These are phyloP conservation scores for Penicillium oxalicum DNA, from an alignment of 2,329 filamentous ascomycete species.

Conservation along the genomic window DNA sequence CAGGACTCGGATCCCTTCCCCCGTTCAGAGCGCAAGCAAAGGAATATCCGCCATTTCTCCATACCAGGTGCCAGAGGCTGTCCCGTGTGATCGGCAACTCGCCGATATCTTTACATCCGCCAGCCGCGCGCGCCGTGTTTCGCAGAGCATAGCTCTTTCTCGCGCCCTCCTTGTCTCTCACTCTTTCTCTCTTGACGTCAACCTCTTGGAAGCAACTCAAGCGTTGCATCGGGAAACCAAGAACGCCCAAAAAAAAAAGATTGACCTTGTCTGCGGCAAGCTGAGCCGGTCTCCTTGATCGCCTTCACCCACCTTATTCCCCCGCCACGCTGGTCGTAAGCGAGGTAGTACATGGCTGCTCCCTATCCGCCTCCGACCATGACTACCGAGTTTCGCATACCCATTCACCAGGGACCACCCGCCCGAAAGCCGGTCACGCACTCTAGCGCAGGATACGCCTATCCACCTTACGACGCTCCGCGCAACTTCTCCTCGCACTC, in stretches of 20 bases:
- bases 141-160: background rate
- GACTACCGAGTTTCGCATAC: conserved; percentile 33
- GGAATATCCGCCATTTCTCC: no score
- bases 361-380: conserved; percentile 28
- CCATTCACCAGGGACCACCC: conserved; percentile 30
- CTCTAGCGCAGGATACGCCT: conserved; percentile 21
- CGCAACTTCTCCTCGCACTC: conserved; percentile 24
- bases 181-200: no score
- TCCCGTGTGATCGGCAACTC: no score
- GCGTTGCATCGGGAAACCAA: no score
- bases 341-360: conserved; percentile 22
- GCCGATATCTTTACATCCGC: background rate
- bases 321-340: conserved; percentile 1
- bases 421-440: conserved; percentile 26
- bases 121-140: no score
- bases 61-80: no score
- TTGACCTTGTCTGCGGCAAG: background rate
- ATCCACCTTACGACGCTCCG: conserved; percentile 23
- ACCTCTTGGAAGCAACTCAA: no score
- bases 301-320: background rate
- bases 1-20: no score
- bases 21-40: no score
- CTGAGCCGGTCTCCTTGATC: background rate
- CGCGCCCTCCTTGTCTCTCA: no score
- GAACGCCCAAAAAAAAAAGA: no score